Conservation (phyloP, 1,284 basidiomycete species). For the Somion occarium region DNA sequence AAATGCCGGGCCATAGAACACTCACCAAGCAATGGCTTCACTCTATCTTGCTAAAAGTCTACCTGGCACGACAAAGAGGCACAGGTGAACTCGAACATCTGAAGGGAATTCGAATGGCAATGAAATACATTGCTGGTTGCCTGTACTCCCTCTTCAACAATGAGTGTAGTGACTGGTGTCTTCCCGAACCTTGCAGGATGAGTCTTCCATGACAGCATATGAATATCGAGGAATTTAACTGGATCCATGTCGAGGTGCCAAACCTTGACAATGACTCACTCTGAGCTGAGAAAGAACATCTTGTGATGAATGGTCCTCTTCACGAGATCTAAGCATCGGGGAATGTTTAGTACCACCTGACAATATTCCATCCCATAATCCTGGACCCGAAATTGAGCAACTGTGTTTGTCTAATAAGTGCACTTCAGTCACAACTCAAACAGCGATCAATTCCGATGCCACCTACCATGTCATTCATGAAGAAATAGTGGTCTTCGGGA, state of each 20-base stretch:
- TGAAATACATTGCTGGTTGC: not conserved
- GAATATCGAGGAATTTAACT: not conserved
- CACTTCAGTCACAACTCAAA: too few relatives aligned
- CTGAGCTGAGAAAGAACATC: not conserved
- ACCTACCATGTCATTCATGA: not conserved
- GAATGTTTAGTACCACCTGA: not conserved
- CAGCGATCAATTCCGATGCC: not conserved
- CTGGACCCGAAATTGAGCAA: not conserved
- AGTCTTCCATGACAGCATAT: not conserved
- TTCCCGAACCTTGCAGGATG: not conserved
- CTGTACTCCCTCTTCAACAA: not conserved
- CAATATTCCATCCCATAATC: not conserved
- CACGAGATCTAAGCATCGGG: not conserved
- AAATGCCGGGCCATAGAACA: too few relatives aligned
- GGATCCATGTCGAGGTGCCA: not conserved
- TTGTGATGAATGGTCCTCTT: not conserved
- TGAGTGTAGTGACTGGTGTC: not conserved
- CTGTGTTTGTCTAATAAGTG: not conserved
- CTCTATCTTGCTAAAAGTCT: not conserved
- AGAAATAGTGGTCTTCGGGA: not conserved
- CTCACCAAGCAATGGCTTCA: not conserved
- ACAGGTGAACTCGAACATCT: not conserved
- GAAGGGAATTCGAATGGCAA: not conserved
- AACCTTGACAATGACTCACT: not conserved
- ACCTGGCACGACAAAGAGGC: not conserved